Conservation (phyloP, 352 stramenopile species). For the Globisporangium cystogenes region DNA sequence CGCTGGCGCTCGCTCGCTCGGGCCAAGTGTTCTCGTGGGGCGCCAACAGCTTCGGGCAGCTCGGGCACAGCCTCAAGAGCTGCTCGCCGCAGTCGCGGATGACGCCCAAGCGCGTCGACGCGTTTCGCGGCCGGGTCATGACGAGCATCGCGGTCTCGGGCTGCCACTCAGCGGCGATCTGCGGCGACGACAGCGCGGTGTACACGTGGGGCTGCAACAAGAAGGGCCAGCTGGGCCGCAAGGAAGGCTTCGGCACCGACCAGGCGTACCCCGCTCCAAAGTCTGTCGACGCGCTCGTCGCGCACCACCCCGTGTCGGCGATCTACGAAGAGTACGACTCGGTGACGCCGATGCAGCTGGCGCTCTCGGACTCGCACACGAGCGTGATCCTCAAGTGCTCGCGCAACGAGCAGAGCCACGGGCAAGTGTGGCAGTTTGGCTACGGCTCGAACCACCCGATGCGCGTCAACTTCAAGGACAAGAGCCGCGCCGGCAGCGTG, state of each 20-base stretch:
- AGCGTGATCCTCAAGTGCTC: constrained; percentile 57
- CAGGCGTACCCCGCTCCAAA: constrained; percentile 51
- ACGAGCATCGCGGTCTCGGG: constrained; percentile 64
- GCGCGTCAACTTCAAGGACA: constrained; percentile 52
- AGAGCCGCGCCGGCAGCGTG: constrained; percentile 20
- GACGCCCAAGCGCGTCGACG: constrained; percentile 67
- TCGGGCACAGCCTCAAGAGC: constrained; percentile 57
- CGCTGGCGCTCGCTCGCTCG: constrained; percentile 52
- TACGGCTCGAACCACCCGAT: constrained; percentile 66
- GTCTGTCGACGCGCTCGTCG: constrained; percentile 51
- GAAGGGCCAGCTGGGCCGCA: constrained; percentile 69
- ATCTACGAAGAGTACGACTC: constrained; percentile 53
- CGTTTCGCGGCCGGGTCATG: constrained; percentile 49
- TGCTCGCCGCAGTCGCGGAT: constrained; percentile 49
- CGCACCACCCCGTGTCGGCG: constrained; percentile 45
- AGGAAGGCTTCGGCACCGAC: constrained; percentile 67
- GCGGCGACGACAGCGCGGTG: constrained; percentile 30
- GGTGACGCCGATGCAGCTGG: constrained; percentile 36
- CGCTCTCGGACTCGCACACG: constrained; percentile 71
- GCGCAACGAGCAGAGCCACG: constrained; percentile 44
- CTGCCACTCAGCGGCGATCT: constrained; percentile 70
- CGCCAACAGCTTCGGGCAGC: constrained; percentile 78
- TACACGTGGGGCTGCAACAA: constrained; percentile 84
- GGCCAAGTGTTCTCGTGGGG: constrained; percentile 81
- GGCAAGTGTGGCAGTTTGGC: constrained; percentile 79